phyloP scores from a whole-genome alignment of 2,329 filamentous ascomycete species.

The Hypoxylon sp. region DNA sequence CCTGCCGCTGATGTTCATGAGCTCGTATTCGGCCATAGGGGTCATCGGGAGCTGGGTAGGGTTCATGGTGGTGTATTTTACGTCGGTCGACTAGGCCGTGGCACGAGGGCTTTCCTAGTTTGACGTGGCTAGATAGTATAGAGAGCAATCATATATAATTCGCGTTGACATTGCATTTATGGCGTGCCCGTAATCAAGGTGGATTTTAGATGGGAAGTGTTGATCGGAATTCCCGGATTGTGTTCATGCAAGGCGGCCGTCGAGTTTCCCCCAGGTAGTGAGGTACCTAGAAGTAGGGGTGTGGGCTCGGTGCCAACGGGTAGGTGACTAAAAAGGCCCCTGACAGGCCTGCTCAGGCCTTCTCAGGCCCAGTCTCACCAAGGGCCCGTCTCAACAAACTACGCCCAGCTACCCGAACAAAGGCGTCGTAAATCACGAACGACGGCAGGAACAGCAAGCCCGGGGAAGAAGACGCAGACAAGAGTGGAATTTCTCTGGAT shows the following conservation, averaged over 20 bases:
- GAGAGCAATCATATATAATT: constrained; percentile 30
- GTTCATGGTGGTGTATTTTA: constrained; percentile 91
- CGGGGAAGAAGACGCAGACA: not conserved
- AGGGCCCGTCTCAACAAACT: constrained; percentile 31
- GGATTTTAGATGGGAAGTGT: constrained; percentile 10
- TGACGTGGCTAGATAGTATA: constrained; percentile 12
- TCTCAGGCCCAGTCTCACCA: constrained; percentile 39
- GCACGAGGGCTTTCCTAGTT: not conserved
- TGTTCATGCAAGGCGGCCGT: constrained; percentile 34
- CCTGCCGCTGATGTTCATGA: constrained; percentile 95
- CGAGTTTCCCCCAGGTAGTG: constrained; percentile 16
- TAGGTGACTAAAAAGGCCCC: constrained; percentile 32
- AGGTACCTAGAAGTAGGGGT: constrained; percentile 22
- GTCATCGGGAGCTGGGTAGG: constrained; percentile 95
- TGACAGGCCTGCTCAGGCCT: constrained; percentile 35
- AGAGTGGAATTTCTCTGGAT: constrained; percentile 8
- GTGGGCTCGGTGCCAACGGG: constrained; percentile 10
- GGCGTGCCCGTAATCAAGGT: constrained; percentile 7
- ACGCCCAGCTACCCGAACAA: constrained; percentile 25
- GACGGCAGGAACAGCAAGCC: constrained; percentile 2
- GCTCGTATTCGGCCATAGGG: constrained; percentile 92
- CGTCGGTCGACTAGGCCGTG: constrained; percentile 50
- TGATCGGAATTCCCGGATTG: constrained; percentile 23
- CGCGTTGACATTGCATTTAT: constrained; percentile 12
- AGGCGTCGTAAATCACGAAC: constrained; percentile 18